A percentile compares a stretch with the other conserved stretches of the same genome.
These are phyloP conservation scores for Cladophialophora immunda DNA, from an alignment of 2,329 filamentous ascomycete species.

Conservation along the genomic window DNA sequence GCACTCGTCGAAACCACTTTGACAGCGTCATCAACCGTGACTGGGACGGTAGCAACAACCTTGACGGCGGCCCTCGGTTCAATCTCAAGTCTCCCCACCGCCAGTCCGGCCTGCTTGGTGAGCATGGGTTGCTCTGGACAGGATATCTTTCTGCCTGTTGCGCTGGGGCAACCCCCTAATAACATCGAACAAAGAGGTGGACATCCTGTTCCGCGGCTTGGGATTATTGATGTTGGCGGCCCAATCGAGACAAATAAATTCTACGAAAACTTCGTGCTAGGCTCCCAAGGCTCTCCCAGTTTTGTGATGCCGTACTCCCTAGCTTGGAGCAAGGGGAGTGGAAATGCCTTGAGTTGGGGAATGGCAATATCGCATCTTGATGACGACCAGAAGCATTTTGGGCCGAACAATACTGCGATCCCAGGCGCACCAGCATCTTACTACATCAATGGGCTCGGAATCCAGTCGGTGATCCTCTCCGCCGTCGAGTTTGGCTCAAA, in stretches of 20 bases:
- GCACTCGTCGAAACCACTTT: conserved; percentile 37
- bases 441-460: conserved; percentile 82
- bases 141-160: conserved; percentile 54
- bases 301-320: conserved; percentile 81
- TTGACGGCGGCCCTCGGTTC: conserved; percentile 35
- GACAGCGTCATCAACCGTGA: conserved; percentile 34
- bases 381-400: conserved; percentile 71
- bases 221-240: conserved; percentile 42
- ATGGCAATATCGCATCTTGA: conserved; percentile 80
- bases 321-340: conserved; percentile 71
- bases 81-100: conserved; percentile 30
- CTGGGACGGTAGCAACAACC: conserved; percentile 36
- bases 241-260: conserved; percentile 65
- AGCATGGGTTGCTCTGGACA: conserved; percentile 44
- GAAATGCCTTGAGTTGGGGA: conserved; percentile 74
- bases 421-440: conserved; percentile 70
- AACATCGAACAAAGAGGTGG: conserved; percentile 51
- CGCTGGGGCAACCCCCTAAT: conserved; percentile 48
- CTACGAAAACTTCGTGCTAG: conserved; percentile 81
- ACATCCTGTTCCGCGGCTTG: conserved; percentile 52
- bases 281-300: conserved; percentile 71
- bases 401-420: conserved; percentile 60
- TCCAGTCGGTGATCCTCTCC: conserved; percentile 82
- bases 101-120: conserved; percentile 35
- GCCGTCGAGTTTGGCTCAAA: conserved; percentile 73